Percentiles rank a stretch among this genome's conserved stretches.
phyloP scores from a whole-genome alignment of 805 yeast genomes.

The Komagataella ulmi region DNA sequence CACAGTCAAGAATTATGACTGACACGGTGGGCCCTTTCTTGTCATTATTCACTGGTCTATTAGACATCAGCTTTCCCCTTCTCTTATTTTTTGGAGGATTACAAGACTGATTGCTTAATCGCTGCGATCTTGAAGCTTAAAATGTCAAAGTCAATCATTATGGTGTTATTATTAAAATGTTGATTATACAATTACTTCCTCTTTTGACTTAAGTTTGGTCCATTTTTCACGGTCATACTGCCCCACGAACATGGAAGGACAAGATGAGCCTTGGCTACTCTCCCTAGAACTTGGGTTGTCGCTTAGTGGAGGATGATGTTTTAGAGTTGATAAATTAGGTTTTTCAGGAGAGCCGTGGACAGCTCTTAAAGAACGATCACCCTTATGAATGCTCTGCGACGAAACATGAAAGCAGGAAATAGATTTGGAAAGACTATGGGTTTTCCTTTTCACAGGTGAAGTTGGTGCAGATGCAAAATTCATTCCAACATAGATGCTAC shows the following conservation, averaged over 20 bases:
- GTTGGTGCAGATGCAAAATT: neutral
- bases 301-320: conserved; percentile 26
- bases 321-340: neutral
- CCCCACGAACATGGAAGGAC: neutral
- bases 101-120: too few relatives aligned
- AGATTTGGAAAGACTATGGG: neutral
- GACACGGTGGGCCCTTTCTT: too few relatives aligned
- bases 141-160: too few relatives aligned
- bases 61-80: too few relatives aligned
- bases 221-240: neutral
- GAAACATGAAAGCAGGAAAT: neutral
- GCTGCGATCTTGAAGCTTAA: too few relatives aligned
- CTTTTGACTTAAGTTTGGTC: neutral
- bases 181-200: neutral
- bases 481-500: neutral
- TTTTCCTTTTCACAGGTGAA: neutral
- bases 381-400: neutral
- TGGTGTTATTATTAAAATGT: neutral
- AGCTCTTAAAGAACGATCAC: neutral
- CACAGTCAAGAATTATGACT: too few relatives aligned
- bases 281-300: conserved; percentile 49
- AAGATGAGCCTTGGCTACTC: conserved; percentile 5
- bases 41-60: too few relatives aligned
- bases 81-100: too few relatives aligned
- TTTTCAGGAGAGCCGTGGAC: neutral